Evolutionary conservation across 2,329 filamentous ascomycete species (phyloP), one percentile per base, ranked within the genome.

Genomic region (Pseudogymnoascus sp.): DNA sequence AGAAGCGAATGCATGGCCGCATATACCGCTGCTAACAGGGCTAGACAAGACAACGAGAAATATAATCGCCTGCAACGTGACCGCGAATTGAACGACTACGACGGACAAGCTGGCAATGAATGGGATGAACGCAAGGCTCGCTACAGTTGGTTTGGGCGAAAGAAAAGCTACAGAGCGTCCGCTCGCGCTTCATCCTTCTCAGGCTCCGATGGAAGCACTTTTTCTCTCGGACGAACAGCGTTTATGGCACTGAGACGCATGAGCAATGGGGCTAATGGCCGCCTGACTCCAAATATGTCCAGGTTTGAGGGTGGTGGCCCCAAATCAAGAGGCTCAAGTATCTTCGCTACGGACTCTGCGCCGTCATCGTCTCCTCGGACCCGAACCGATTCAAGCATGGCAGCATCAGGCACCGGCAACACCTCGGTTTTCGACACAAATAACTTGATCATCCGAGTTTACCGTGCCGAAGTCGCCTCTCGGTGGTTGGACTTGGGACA

Each of bases 401-500:
- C 69, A 4, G 66, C 65, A 6, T 69, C 66, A 42, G 66, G 69
- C 16, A 71, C 68, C 77, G 12, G 69, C 5, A 82, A 81, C 6
- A 82, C 81, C 78, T 84, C 60, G 18, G 82, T 86, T 18, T 75
- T 87, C 21, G 89, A 88, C 62, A 86, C 91, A 64, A 88, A 88
- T 62, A 92, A 95, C 70, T 86, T 93, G 61, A 93, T 93, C 69
- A 90, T 97, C 69, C 84, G 92, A 37, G 83, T 97, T 11, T 96
- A 97, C 74, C 81, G 90, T 59, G 87, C 93, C 60, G 88, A 92
- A 65, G 80, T 84, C 1, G 80, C 85, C 11, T 86, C 86, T 60
- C 93, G 93, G 73, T 99, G 95, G 95, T 87, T 91, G 66, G 93
- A 97, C 73, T 87, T 93, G 78, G 93, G 95, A 67, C 87, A 90